Percentiles rank a stretch among this genome's conserved stretches.
These are phyloP conservation scores for Paramecium tetraurelia DNA, from an alignment of 73 alveolate genomes.

Conservation along the genomic window DNA sequence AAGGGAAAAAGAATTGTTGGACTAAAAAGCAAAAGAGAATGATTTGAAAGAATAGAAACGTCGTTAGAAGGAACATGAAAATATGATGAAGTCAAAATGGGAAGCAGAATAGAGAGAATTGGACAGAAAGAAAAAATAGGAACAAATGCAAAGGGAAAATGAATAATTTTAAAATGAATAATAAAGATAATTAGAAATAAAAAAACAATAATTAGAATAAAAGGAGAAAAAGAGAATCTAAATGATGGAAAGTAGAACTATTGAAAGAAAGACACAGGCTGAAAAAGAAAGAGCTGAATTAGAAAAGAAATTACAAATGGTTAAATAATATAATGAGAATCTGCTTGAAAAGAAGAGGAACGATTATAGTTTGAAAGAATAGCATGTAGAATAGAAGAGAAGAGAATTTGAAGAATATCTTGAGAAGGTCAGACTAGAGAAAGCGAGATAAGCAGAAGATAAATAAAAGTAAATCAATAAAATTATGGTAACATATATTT, in stretches of 20 bases:
- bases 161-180: not conserved
- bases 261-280: not conserved
- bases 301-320: not conserved
- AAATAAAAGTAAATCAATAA: slow-evolving; percentile 7
- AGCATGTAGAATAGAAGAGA: not conserved
- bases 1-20: not conserved
- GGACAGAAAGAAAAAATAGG: slow-evolving; percentile 30
- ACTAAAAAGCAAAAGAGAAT: not conserved
- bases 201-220: not conserved
- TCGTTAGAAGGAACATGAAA: not conserved
- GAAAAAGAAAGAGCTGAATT: slow-evolving; percentile 35
- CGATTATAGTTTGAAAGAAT: not conserved
- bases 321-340: slow-evolving; percentile 9
- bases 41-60: slow-evolving; percentile 37
- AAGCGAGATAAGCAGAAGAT: slow-evolving; percentile 7
- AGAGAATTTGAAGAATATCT: slow-evolving; percentile 43
- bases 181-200: slow-evolving; percentile 1
- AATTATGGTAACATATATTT: not conserved
- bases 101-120: slow-evolving; percentile 5
- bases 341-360: slow-evolving; percentile 17
- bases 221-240: not conserved
- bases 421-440: not conserved
- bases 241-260: not conserved
- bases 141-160: not conserved
- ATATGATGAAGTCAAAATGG: not conserved